Evolutionary conservation across 805 yeast species (phyloP), one percentile per base, ranked within the genome.

Genomic region (Saccharomycopsis javanensis): DNA sequence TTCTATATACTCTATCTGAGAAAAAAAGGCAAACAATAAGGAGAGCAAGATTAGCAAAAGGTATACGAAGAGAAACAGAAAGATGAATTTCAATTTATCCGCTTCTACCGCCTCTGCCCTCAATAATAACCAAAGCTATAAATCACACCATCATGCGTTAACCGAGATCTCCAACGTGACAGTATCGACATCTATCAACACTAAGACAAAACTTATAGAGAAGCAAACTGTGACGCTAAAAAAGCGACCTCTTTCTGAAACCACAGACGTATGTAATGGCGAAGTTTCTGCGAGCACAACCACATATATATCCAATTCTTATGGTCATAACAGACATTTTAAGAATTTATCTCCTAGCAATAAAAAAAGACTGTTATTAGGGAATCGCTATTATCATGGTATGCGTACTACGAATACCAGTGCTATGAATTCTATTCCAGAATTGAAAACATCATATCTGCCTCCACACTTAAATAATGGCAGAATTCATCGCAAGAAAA

Each of bases 181-280:
- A 4, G 63, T 60, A 20, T 57, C 63, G 5, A 52, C 61, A 10
- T 56, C 61, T 1, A 45, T 60, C 23, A 60, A 60, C 46, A 50
- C 57, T 20, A 58, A 58, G 37, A 60, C 63, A 33, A 60, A 60
- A 23, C 45, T 58, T 5, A 60, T 60, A 28, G 63, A 60, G 50
- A 60, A 60, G 27, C 63, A 60, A 54, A 58, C 60, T 11, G 57
- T 60, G 15, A 58, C 61, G 10, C 50, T 60, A 23, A 60, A 58
- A 37, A 54, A 59, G 52, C 18, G 48, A 11, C 48, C 8, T 25
- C 48, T 11, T 23, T 42, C 48, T 6, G 48, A 42, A 20, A 42
- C 48, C 15, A 28, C 48, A 20, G 25, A 11, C 4, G 7, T 8
- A 28, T 20, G 28, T n/a, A 11, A 5, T 15, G 33, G 38, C 13